phyloP scores from a whole-genome alignment of 257 asterid species.

The Gardenia jasminoides region DNA sequence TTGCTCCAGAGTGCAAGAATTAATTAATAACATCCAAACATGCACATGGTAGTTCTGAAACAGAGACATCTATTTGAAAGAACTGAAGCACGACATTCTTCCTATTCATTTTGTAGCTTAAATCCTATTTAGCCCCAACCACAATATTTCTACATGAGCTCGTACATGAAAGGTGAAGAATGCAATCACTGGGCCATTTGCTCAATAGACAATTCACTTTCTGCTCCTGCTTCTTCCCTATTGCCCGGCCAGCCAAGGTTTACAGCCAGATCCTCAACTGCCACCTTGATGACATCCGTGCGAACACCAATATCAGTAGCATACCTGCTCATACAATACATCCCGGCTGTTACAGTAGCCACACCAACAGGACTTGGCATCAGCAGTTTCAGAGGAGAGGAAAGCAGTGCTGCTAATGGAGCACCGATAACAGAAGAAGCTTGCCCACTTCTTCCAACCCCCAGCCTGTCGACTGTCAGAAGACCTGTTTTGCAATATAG shows the following conservation, averaged over 20 bases:
- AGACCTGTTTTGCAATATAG: slow-evolving; percentile 96
- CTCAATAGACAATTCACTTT: slow-evolving; percentile 25
- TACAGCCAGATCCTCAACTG: slow-evolving; percentile 73
- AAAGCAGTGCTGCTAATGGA: slow-evolving; percentile 85
- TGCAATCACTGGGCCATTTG: slow-evolving; percentile 33
- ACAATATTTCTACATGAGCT: neutral
- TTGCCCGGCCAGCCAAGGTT: slow-evolving; percentile 61
- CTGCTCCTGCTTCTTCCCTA: slow-evolving; percentile 30
- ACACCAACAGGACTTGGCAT: slow-evolving; percentile 82
- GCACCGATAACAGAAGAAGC: slow-evolving; percentile 89
- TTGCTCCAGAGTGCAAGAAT: neutral
- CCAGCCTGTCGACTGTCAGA: slow-evolving; percentile 61
- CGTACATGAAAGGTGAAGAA: slow-evolving; percentile 7
- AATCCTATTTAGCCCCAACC: neutral
- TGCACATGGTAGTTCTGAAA: neutral
- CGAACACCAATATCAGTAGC: slow-evolving; percentile 91
- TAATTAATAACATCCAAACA: neutral
- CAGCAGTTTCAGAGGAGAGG: slow-evolving; percentile 73
- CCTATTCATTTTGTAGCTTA: neutral
- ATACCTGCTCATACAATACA: slow-evolving; percentile 87
- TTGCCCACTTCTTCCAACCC: slow-evolving; percentile 91
- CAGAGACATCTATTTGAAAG: neutral
- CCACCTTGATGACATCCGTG: slow-evolving; percentile 71
- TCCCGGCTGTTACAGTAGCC: slow-evolving; percentile 83
- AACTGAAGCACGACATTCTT: slow-evolving; percentile 1